phyloP scores from a whole-genome alignment of 2,329 filamentous ascomycete species.

The Aspergillus amoenus region DNA sequence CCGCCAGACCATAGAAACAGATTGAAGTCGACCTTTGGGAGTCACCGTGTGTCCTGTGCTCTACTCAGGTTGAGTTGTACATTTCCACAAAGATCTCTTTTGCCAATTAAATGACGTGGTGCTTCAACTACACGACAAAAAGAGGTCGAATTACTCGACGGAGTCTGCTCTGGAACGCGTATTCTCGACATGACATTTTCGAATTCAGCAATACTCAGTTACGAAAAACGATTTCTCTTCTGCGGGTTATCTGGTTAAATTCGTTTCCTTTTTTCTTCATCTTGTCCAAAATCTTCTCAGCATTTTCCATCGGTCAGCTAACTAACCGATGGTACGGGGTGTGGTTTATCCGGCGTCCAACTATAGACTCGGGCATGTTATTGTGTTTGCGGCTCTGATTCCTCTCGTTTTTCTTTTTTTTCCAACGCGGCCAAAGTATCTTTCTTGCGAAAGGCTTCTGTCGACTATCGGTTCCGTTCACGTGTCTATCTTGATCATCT shows the following conservation, averaged over 20 bases:
- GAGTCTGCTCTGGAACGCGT: neutral
- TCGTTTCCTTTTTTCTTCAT: slow-evolving; percentile 11
- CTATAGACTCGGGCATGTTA: slow-evolving; percentile 44
- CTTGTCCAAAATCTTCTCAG: slow-evolving; percentile 22
- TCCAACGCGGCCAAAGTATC: slow-evolving; percentile 23
- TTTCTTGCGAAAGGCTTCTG: slow-evolving; percentile 22
- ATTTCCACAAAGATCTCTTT: neutral
- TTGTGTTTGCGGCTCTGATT: slow-evolving; percentile 22
- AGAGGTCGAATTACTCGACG: slow-evolving; percentile 1
- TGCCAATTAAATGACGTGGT: neutral
- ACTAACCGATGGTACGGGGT: slow-evolving; percentile 35
- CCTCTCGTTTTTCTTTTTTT: slow-evolving; percentile 19
- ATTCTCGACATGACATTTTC: slow-evolving; percentile 6
- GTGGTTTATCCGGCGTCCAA: slow-evolving; percentile 42
- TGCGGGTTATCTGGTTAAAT: slow-evolving; percentile 12
- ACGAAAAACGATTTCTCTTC: slow-evolving; percentile 18
- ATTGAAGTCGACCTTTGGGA: slow-evolving; percentile 14
- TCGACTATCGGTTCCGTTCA: slow-evolving; percentile 19
- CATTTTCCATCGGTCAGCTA: slow-evolving; percentile 32
- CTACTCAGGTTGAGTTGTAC: neutral
- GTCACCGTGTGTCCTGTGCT: neutral
- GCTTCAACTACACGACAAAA: neutral
- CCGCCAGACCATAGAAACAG: slow-evolving; percentile 52
- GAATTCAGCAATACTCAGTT: slow-evolving; percentile 12
- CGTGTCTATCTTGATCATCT: slow-evolving; percentile 12